These are phyloP conservation scores for Zygoascus meyerae DNA, from an alignment of 1,139 yeast genomes.

Conservation along the genomic window DNA sequence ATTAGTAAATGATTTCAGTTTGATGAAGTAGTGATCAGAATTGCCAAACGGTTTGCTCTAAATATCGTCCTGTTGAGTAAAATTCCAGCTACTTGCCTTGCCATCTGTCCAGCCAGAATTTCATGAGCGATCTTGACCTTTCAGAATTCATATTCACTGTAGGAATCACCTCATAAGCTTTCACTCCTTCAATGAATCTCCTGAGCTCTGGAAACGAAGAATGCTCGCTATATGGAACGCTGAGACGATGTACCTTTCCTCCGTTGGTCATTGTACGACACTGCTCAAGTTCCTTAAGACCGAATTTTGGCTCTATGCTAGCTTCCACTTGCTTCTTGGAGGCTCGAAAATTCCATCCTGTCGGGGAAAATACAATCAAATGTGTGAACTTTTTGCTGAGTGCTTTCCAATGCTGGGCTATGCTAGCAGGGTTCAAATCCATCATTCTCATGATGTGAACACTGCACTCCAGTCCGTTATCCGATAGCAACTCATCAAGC, in stretches of 20 bases:
- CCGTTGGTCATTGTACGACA: slow-evolving; percentile 27
- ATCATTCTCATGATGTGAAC: slow-evolving; percentile 70
- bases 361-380: slow-evolving; percentile 46
- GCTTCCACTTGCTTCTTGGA: slow-evolving; percentile 18
- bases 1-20: too few species aligned
- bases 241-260: slow-evolving; percentile 42
- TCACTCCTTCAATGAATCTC: slow-evolving; percentile 51
- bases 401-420: slow-evolving; percentile 25
- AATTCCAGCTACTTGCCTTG: neutral
- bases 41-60: too few species aligned
- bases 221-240: slow-evolving; percentile 89
- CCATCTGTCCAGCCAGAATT: slow-evolving; percentile 19
- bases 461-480: slow-evolving; percentile 44
- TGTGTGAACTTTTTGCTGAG: slow-evolving; percentile 27
- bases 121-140: slow-evolving; percentile 17
- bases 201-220: slow-evolving; percentile 79
- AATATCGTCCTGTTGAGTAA: too few species aligned
- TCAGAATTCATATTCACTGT: slow-evolving; percentile 52
- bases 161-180: slow-evolving; percentile 56
- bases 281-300: slow-evolving; percentile 24
- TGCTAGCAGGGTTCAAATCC: slow-evolving; percentile 37
- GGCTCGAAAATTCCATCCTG: slow-evolving; percentile 71
- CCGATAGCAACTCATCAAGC: slow-evolving; percentile 35
- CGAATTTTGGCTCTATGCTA: slow-evolving; percentile 15
- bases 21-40: too few species aligned